phyloP scores from a whole-genome alignment of 371 early-diverging fungal species.

The Actinomortierella ambigua region DNA sequence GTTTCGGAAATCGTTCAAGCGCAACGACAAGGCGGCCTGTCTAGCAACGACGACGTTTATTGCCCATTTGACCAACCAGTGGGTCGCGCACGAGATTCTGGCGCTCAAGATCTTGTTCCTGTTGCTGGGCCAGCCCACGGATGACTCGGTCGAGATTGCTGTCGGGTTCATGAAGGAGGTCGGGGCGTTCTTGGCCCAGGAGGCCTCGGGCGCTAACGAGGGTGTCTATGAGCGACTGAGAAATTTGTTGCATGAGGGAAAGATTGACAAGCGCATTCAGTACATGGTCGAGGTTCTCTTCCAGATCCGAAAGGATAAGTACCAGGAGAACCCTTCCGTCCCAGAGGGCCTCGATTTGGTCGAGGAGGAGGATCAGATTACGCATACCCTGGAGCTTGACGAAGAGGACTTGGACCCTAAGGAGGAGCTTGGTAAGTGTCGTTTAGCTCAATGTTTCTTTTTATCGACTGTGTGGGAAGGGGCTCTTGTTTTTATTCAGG shows the following conservation, averaged over 20 bases:
- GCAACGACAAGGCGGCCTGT: constrained; percentile 92
- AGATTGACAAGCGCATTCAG: constrained; percentile 93
- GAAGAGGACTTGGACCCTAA: constrained; percentile 84
- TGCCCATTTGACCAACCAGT: constrained; percentile 94
- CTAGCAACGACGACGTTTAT: constrained; percentile 86
- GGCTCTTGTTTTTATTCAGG: too few species aligned
- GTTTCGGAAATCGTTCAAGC: constrained; percentile 88
- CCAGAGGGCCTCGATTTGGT: constrained; percentile 90
- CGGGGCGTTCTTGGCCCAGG: constrained; percentile 84
- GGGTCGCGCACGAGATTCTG: constrained; percentile 88
- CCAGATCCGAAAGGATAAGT: constrained; percentile 94
- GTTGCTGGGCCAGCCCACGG: constrained; percentile 91
- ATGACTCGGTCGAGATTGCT: constrained; percentile 97
- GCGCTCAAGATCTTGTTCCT: constrained; percentile 88
- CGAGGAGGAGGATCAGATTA: constrained; percentile 95
- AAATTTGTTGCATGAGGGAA: constrained; percentile 91
- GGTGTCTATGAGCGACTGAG: constrained; percentile 95
- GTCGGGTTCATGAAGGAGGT: constrained; percentile 95
- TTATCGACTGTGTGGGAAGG: too few species aligned
- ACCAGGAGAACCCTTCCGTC: constrained; percentile 82
- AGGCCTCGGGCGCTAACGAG: constrained; percentile 79
- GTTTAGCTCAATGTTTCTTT: too few species aligned
- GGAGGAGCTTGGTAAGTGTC: constrained; percentile 72
- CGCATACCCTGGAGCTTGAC: constrained; percentile 87
- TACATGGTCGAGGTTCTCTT: constrained; percentile 98